Conservation (phyloP, 768 basidiomycete genomes). For the Strobilomyces echinocephalus region DNA sequence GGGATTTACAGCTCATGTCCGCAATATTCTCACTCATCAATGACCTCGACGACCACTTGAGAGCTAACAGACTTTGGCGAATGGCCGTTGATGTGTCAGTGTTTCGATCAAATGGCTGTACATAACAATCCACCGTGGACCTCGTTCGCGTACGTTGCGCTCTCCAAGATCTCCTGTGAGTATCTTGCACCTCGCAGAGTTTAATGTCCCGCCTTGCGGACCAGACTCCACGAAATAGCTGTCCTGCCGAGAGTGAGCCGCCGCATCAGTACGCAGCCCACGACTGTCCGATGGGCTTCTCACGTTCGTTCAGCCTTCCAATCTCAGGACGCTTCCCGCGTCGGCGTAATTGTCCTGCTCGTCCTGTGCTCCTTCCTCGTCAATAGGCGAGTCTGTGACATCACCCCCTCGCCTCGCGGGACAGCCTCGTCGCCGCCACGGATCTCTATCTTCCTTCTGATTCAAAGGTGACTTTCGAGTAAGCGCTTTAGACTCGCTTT, state of each 20-base stretch:
- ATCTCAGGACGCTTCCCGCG: constrained; percentile 4
- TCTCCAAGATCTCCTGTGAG: constrained; percentile 14
- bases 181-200: constrained; percentile 10
- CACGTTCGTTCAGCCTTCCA: constrained; percentile 20
- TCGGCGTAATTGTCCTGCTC: background rate
- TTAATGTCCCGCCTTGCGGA: constrained; percentile 11
- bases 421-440: constrained; percentile 1
- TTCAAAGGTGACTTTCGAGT: background rate
- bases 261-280: constrained; percentile 1
- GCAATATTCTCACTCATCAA: constrained; percentile 1
- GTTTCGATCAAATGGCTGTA: background rate
- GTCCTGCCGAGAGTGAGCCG: constrained; percentile 1
- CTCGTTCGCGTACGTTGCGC: constrained; percentile 1
- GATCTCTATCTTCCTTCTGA: background rate
- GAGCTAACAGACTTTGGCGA: background rate
- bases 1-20: background rate
- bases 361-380: background rate
- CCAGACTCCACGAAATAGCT: constrained; percentile 3
- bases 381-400: background rate
- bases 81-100: too few relatives aligned
- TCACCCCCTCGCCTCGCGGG: constrained; percentile 1
- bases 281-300: constrained; percentile 7
- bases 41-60: background rate
- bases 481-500: background rate
- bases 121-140: constrained; percentile 8